Percentiles rank a stretch among this genome's conserved stretches.
phyloP scores from a whole-genome alignment of 345 rosid species.

The Brassica nigra region DNA sequence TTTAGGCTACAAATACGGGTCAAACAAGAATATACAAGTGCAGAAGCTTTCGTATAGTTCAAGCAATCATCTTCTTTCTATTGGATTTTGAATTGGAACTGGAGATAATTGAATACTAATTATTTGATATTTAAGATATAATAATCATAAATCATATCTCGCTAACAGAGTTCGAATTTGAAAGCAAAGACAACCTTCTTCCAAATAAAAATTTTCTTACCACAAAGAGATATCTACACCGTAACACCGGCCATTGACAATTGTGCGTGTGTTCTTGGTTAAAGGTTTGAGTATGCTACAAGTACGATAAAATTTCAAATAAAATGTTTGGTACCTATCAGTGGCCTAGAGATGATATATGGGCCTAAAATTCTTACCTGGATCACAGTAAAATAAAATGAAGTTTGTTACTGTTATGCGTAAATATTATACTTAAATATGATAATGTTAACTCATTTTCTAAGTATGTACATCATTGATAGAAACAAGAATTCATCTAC shows the following conservation, averaged over 20 bases:
- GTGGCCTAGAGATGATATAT: background rate
- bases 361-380: background rate
- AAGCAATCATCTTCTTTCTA: slow-evolving; percentile 50
- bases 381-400: background rate
- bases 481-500: background rate
- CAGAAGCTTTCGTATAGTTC: slow-evolving; percentile 49
- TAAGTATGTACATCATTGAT: too few species aligned
- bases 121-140: background rate
- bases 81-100: slow-evolving; percentile 13
- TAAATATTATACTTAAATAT: background rate
- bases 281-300: slow-evolving; percentile 24
- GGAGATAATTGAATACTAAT: slow-evolving; percentile 5
- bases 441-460: background rate
- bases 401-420: background rate
- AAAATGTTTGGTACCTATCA: background rate
- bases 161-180: background rate
- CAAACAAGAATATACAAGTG: slow-evolving; percentile 67
- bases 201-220: background rate
- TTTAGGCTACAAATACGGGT: slow-evolving; percentile 71
- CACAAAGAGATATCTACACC: background rate
- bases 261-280: slow-evolving; percentile 14
- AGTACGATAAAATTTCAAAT: background rate
- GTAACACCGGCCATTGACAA: background rate
- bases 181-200: background rate
- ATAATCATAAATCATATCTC: background rate